A percentile compares a stretch with the other conserved stretches of the same genome.
phyloP scores from a whole-genome alignment of 169 alveolate species.

The Pseudocohnilembus persalinus region DNA sequence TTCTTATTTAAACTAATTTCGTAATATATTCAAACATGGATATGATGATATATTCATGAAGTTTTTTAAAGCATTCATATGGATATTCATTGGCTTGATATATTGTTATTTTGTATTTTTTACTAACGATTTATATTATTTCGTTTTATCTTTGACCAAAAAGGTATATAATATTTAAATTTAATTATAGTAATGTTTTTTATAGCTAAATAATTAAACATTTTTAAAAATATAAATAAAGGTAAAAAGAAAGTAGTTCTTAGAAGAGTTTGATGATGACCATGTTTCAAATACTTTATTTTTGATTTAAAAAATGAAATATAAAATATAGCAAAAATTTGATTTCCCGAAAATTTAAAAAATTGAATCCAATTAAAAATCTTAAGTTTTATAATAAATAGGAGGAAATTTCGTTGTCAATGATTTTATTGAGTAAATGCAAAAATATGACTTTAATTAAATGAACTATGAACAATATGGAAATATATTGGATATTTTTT shows the following conservation, averaged over 20 bases:
- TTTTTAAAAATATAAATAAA: too few relatives aligned
- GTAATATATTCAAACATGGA: background rate
- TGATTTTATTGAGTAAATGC: background rate
- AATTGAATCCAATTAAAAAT: too few relatives aligned
- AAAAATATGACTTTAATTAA: background rate
- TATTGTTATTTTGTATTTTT: too few relatives aligned
- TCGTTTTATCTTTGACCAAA: background rate
- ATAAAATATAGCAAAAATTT: too few relatives aligned
- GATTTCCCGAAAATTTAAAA: too few relatives aligned
- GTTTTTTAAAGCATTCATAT: background rate
- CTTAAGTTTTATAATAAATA: too few relatives aligned
- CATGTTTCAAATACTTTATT: background rate
- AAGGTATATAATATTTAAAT: background rate
- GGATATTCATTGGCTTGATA: background rate
- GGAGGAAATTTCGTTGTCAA: background rate
- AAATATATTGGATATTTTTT: background rate
- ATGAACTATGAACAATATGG: background rate
- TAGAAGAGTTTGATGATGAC: background rate
- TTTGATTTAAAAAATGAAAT: too few relatives aligned
- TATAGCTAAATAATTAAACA: background rate
- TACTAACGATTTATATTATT: background rate
- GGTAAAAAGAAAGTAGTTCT: background rate
- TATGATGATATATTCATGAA: background rate
- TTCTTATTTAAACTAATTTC: background rate
- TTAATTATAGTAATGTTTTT: too few relatives aligned